phyloP scores from a whole-genome alignment of 2,329 filamentous ascomycete genomes.

The Aspergillus quadricinctus region DNA sequence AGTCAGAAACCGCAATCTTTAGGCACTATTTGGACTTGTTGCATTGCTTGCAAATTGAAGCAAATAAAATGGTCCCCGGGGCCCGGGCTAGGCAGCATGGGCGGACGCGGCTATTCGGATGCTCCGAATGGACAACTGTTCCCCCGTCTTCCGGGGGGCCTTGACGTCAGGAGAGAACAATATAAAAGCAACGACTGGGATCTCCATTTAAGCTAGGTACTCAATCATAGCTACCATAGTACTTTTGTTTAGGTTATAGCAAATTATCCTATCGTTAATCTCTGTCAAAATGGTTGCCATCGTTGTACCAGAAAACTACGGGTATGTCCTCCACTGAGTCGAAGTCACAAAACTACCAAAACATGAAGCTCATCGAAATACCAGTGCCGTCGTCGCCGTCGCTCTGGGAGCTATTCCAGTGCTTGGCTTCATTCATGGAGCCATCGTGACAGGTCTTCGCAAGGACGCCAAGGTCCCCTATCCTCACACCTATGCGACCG shows the following conservation, averaged over 20 bases:
- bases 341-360: slow-evolving; percentile 1
- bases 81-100: not conserved
- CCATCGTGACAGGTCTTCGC: slow-evolving; percentile 44
- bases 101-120: not conserved
- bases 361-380: not conserved
- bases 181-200: not conserved
- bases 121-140: not conserved
- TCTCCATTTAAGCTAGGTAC: not conserved
- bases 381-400: slow-evolving; percentile 53
- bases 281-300: slow-evolving; percentile 36
- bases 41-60: too few species aligned
- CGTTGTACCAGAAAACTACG: slow-evolving; percentile 46
- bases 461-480: slow-evolving; percentile 52
- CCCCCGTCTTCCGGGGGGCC: not conserved
- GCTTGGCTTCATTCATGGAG: slow-evolving; percentile 50
- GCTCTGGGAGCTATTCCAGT: slow-evolving; percentile 52
- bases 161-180: not conserved
- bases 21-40: not conserved
- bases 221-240: not conserved
- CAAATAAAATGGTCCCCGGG: too few species aligned
- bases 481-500: slow-evolving; percentile 56
- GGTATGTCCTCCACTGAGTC: slow-evolving; percentile 30
- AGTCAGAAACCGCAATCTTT: not conserved
- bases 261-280: not conserved
- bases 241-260: not conserved